Evolutionary conservation across 2,329 filamentous ascomycete species (phyloP).

Genomic region (Biscogniauxia mediterranea): DNA sequence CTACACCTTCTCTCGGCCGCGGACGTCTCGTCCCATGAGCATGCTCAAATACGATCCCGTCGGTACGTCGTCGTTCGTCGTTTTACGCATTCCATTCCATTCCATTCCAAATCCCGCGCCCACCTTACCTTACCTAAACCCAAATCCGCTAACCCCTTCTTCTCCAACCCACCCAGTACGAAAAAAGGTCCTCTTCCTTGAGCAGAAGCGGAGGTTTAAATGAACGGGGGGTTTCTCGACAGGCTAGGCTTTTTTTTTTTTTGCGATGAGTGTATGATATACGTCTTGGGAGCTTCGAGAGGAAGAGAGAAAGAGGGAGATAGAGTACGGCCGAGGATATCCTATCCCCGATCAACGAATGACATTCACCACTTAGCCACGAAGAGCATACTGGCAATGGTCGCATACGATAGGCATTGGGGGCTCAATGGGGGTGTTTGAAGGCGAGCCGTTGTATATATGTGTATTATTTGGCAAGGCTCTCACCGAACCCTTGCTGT

Average conservation of each 20-base stretch:
- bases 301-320: background rate
- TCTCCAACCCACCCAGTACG: slow-evolving; percentile 60
- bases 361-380: background rate
- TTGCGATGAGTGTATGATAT: background rate
- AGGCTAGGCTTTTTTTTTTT: background rate
- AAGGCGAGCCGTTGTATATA: background rate
- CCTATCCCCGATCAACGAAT: background rate
- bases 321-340: background rate
- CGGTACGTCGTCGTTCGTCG: too few species aligned
- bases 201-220: slow-evolving; percentile 78
- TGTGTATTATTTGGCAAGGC: background rate
- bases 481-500: background rate
- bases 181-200: slow-evolving; percentile 93
- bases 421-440: background rate
- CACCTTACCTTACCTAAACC: background rate
- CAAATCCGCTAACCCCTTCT: slow-evolving; percentile 5
- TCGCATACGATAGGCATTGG: background rate
- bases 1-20: slow-evolving; percentile 83
- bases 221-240: slow-evolving; percentile 28
- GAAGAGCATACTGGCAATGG: background rate
- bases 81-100: too few species aligned
- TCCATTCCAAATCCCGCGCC: too few species aligned
- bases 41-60: slow-evolving; percentile 99
- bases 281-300: background rate
- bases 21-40: slow-evolving; percentile 79